These are phyloP conservation scores for Monosporozyma unispora DNA, from an alignment of 805 yeast genomes.

Conservation along the genomic window DNA sequence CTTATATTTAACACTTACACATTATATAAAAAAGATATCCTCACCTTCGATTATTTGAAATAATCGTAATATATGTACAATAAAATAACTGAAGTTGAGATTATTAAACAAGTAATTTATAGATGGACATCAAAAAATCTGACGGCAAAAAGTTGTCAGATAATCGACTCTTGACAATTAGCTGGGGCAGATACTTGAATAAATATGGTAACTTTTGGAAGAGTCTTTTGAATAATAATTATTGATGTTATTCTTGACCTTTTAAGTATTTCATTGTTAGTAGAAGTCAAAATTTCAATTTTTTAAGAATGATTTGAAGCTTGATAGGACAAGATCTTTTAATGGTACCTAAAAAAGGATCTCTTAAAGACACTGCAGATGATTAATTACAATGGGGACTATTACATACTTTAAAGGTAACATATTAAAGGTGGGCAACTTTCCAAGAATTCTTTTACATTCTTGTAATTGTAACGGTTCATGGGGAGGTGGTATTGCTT, in stretches of 20 bases:
- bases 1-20: background rate
- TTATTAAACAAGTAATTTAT: background rate
- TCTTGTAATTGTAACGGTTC: conserved; percentile 71
- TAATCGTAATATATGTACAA: background rate
- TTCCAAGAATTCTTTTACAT: conserved; percentile 52
- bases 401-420: conserved; percentile 17
- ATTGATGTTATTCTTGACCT: too few species aligned
- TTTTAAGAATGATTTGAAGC: background rate
- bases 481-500: conserved; percentile 86
- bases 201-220: too few species aligned
- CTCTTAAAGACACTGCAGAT: too few species aligned
- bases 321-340: background rate
- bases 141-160: too few species aligned
- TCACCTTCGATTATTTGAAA: background rate
- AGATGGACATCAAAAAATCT: too few species aligned
- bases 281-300: too few species aligned
- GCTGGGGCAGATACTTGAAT: too few species aligned
- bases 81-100: background rate
- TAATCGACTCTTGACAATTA: too few species aligned
- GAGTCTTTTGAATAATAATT: too few species aligned
- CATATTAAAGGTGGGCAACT: conserved; percentile 6
- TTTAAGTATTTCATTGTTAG: too few species aligned
- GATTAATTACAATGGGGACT: conserved; percentile 7
- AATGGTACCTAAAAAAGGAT: too few species aligned
- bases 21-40: background rate